A percentile compares a stretch with the other conserved stretches of the same genome.
These are phyloP conservation scores for Penicillium sp. DNA, from an alignment of 2,329 filamentous ascomycete genomes.

Conservation along the genomic window DNA sequence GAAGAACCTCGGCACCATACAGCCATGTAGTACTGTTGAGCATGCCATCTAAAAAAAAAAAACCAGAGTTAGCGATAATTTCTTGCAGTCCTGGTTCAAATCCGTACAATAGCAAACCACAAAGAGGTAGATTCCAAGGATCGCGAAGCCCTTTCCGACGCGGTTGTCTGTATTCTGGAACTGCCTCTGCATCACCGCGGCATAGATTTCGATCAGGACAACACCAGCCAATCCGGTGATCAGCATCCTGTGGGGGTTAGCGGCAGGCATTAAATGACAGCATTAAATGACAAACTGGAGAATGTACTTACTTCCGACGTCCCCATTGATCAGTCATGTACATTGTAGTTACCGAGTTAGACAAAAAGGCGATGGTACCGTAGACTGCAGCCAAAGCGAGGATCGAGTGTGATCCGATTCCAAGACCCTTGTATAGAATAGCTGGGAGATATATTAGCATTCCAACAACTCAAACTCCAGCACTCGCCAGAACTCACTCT, in stretches of 20 bases:
- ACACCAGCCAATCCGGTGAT: slow-evolving; percentile 54
- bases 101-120: slow-evolving; percentile 55
- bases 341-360: slow-evolving; percentile 53
- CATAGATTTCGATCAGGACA: slow-evolving; percentile 59
- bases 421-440: slow-evolving; percentile 56
- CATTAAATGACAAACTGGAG: too few species aligned
- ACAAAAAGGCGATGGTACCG: slow-evolving; percentile 54
- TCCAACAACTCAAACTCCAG: not conserved
- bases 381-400: slow-evolving; percentile 57
- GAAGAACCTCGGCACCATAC: slow-evolving; percentile 57
- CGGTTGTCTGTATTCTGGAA: slow-evolving; percentile 58
- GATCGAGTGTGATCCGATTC: slow-evolving; percentile 52
- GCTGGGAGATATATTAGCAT: slow-evolving; percentile 34
- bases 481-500: slow-evolving; percentile 1
- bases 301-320: slow-evolving; percentile 52
- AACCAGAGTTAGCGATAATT: not conserved
- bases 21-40: slow-evolving; percentile 57
- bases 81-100: not conserved
- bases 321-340: slow-evolving; percentile 60
- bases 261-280: too few species aligned
- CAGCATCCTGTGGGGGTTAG: slow-evolving; percentile 50
- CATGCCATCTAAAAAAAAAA: slow-evolving; percentile 46
- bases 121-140: slow-evolving; percentile 61
- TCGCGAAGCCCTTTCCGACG: slow-evolving; percentile 59
- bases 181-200: slow-evolving; percentile 58